Conservation (phyloP, 192 early-diverging fungal species). For the Backusella sp. region DNA sequence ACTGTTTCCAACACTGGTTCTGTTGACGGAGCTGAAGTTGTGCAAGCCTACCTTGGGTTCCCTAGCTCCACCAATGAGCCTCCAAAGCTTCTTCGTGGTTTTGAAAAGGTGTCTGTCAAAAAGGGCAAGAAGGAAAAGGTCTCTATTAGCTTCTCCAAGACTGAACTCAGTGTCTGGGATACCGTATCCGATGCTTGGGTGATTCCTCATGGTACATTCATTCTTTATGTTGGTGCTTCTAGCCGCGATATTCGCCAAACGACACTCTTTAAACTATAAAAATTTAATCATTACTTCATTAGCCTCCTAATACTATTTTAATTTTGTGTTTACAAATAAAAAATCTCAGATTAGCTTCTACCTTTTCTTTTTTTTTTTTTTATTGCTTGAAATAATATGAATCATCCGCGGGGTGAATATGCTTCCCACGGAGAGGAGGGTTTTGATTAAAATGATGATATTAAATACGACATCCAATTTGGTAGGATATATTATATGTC, state of each 20-base stretch:
- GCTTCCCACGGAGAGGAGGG: no score
- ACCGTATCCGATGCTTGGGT: slow-evolving; percentile 38
- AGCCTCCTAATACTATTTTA: no score
- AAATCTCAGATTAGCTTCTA: no score
- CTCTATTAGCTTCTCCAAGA: slow-evolving; percentile 32
- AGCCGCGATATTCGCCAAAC: slow-evolving; percentile 45
- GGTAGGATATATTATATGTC: no score
- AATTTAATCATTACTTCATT: no score
- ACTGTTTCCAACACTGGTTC: slow-evolving; percentile 30
- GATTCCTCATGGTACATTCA: slow-evolving; percentile 48
- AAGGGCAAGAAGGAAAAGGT: slow-evolving; percentile 32
- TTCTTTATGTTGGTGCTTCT: slow-evolving; percentile 51
- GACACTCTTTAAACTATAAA: not conserved
- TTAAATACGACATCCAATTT: no score
- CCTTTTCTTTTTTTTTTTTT: no score
- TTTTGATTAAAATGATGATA: not conserved
- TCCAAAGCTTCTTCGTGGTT: slow-evolving; percentile 36
- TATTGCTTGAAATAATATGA: no score
- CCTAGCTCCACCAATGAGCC: slow-evolving; percentile 39
- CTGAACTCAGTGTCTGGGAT: slow-evolving; percentile 54
- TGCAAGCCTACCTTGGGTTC: slow-evolving; percentile 39
- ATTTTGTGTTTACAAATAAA: no score
- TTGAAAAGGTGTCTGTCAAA: slow-evolving; percentile 29
- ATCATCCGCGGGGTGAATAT: no score
- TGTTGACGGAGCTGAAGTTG: slow-evolving; percentile 32